A percentile compares a stretch with the other conserved stretches of the same genome.
Evolutionary conservation across 164 flowering plant genomes (phyloP).

Genomic region (Annona squamosa): DNA sequence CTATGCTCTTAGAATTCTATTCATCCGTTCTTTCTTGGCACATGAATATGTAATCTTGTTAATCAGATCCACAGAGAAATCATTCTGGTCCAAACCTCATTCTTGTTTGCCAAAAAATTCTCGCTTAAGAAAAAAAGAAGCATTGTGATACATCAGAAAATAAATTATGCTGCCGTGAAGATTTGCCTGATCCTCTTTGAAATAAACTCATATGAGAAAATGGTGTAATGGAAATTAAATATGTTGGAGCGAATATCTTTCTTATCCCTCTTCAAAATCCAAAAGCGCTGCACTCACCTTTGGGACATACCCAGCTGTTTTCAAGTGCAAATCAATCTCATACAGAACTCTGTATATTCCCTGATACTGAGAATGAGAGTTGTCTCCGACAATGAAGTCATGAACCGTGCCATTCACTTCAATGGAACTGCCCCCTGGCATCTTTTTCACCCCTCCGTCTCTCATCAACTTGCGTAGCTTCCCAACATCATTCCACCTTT

Average conservation of each 20-base stretch:
- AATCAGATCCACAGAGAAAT: background rate
- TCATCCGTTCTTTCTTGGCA: background rate
- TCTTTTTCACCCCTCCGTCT: conserved; percentile 41
- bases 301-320: conserved; percentile 19
- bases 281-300: conserved; percentile 9
- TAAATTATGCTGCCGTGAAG: background rate
- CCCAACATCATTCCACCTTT: conserved; percentile 46
- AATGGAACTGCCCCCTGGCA: conserved; percentile 48
- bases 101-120: background rate
- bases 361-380: conserved; percentile 30
- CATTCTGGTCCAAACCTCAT: background rate
- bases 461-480: conserved; percentile 51
- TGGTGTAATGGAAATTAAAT: background rate
- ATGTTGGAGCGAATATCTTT: background rate
- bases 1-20: background rate
- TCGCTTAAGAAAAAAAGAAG: background rate
- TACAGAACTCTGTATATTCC: conserved; percentile 28
- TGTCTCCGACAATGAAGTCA: conserved; percentile 43
- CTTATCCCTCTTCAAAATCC: conserved; percentile 13
- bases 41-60: background rate
- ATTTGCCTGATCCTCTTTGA: background rate
- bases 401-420: conserved; percentile 38
- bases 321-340: conserved; percentile 26
- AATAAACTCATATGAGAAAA: background rate
- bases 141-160: background rate